Percentiles rank a stretch among this genome's conserved stretches.
phyloP scores from a whole-genome alignment of 169 alveolate genomes.

The Eimeria mitis region DNA sequence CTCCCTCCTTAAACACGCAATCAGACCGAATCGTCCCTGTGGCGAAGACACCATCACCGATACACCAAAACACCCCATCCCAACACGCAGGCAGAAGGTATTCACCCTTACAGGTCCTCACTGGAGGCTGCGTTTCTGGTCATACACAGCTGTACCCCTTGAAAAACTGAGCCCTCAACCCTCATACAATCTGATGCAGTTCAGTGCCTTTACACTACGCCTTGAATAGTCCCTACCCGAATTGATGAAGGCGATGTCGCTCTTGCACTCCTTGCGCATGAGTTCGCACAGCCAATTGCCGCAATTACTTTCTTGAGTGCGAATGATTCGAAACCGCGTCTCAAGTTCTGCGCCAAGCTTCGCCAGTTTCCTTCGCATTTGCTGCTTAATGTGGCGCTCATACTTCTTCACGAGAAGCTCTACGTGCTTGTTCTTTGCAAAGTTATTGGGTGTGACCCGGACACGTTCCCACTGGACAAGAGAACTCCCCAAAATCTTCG shows the following conservation, averaged over 20 bases:
- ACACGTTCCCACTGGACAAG: slow-evolving; percentile 86
- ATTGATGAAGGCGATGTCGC: slow-evolving; percentile 92
- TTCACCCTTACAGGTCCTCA: neutral
- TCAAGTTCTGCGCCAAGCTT: slow-evolving; percentile 89
- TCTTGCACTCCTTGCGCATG: slow-evolving; percentile 87
- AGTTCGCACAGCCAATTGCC: slow-evolving; percentile 93
- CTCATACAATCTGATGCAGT: neutral
- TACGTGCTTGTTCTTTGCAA: slow-evolving; percentile 84
- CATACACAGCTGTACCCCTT: neutral
- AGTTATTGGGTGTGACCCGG: slow-evolving; percentile 76
- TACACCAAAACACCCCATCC: neutral
- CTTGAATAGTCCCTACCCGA: slow-evolving; percentile 84
- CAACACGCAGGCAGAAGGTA: neutral
- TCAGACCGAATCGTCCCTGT: slow-evolving; percentile 93
- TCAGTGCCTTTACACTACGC: neutral
- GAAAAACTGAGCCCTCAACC: neutral
- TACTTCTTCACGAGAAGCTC: slow-evolving; percentile 85
- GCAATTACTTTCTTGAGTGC: slow-evolving; percentile 90
- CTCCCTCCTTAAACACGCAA: slow-evolving; percentile 88
- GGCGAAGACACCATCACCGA: neutral
- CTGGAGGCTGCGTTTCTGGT: neutral
- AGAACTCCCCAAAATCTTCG: slow-evolving; percentile 86
- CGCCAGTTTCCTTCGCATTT: slow-evolving; percentile 88
- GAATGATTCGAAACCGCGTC: slow-evolving; percentile 88
- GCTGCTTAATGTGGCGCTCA: slow-evolving; percentile 83